Evolutionary conservation across 805 yeast species (phyloP), one percentile per base, ranked within the genome.

Genomic region (Pichia insulana): DNA sequence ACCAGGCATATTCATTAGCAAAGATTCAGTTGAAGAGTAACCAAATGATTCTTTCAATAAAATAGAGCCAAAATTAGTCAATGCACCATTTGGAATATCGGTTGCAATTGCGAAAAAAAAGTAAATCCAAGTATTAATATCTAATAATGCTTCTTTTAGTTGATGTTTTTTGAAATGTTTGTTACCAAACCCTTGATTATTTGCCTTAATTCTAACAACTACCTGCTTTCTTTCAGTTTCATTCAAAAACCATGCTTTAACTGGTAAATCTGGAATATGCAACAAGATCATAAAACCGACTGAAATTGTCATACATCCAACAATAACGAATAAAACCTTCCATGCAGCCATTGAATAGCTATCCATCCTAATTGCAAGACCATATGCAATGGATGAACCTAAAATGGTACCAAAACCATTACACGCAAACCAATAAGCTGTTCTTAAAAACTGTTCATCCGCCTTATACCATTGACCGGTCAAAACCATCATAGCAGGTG

Each of bases 331-430:
- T n/a, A 71, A 54, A 45, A 65, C 59, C 50, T 68, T 61, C 75
- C 76, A 71, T 55, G 49, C 58, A 11, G 33, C 18, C 7, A 41
- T 22, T 4, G 39, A 27, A 30, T 34, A 34, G 7, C 13, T n/a
- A 25, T 32, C 41, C n/a, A 10, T 16, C 10, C 34, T 18, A 3
- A 28, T 15, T 8, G 36, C 37, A 12, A 42, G 58, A 13, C 78
- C 80, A 50, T 75, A 76, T 2, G 82, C 76, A 42, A 78, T 69
- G 8, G 68, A 65, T 32, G 70, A 68, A n/a, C 80, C 75, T 31
- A 73, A 36, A 25, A 72, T 58, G 30, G 64, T 59, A 43, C 75
- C 76, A 13, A 68, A 48, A 35, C 73, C 73, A 33, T 65, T 60
- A 50, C 59, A 59, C 11, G 44, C 42, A 30, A 39, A 45, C 51